These are phyloP conservation scores for Musa schizocarpa DNA, from an alignment of 176 grass and related monocot species.

Conservation along the genomic window DNA sequence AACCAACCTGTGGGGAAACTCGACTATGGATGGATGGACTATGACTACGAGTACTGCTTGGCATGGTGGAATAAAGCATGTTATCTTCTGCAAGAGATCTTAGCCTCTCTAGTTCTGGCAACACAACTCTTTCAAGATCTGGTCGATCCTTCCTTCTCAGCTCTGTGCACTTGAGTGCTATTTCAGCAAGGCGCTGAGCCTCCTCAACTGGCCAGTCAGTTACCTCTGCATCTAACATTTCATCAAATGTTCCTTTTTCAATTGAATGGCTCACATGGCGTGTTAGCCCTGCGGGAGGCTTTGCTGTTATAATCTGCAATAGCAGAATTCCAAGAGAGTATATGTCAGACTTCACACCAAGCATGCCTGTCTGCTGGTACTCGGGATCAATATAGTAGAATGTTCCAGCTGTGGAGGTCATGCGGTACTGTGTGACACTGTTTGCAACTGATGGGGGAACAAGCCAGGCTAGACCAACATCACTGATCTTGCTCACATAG, in stretches of 20 bases:
- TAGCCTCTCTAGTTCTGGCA: too few species aligned
- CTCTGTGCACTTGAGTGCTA: too few species aligned
- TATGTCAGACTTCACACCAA: background rate
- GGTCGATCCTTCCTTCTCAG: too few species aligned
- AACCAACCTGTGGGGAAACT: too few species aligned
- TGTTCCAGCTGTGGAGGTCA: conserved; percentile 58
- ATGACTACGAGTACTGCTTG: too few species aligned
- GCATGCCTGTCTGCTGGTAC: background rate
- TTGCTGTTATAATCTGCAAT: background rate
- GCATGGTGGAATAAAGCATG: too few species aligned
- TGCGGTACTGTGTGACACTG: conserved; percentile 37
- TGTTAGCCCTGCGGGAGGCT: background rate
- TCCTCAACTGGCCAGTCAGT: background rate
- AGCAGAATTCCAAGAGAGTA: background rate
- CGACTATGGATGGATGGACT: too few species aligned
- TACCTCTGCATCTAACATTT: background rate
- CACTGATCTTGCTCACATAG: conserved; percentile 55
- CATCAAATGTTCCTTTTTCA: background rate
- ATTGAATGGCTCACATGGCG: background rate
- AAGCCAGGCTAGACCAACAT: conserved; percentile 73
- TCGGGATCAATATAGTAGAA: background rate
- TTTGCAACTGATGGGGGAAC: conserved; percentile 45
- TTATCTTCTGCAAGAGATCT: too few species aligned
- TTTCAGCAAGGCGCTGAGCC: too few species aligned
- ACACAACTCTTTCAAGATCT: too few species aligned